Evolutionary conservation across 768 basidiomycete species (phyloP), one percentile per base, ranked within the genome.

Genomic region (Tricholoma flavovirens): DNA sequence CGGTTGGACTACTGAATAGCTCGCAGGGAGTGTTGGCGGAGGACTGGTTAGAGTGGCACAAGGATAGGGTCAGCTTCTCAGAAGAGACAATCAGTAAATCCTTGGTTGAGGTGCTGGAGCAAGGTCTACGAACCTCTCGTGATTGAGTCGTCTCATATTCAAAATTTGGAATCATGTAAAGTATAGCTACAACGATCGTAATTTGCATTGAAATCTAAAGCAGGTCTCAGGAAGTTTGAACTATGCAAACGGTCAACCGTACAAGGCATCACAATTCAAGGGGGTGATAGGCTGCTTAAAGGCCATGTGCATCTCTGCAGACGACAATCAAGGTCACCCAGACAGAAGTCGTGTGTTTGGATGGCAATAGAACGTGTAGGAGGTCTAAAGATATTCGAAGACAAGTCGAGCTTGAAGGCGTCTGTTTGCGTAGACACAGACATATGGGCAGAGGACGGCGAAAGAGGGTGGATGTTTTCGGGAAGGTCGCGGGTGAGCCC

Each of bases 41-140:
- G 55, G 51, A 42, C n/a, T 64, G 61, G 64, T 51, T 65, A 17
- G 56, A 65, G n/a, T 65, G 64, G 64, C 50, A 53, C 22, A 62
- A 59, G 36, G 61, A 48, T 8, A 61, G 61, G 12, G 59, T 65
- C 17, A 60, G 60, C 24, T 65, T 65, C 40, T 53, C 56, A 22
- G 62, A 63, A 52, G 62, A 61, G 32, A 60, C 60, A 12, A 38
- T 60, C 17, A 60, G 56, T 33, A 45, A 48, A 55, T 21, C 15
- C 3, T 51, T 65, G 53, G 57, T 65, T 1, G 22, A 49, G 5
- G 60, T 36, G 6, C 52, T 62, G 36, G 57, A 26, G 26, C 52
- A 59, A 11, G 64, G 61, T n/a, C 29, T 64, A 29, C 51, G 24
- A 7, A 48, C 14, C 24, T 26, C 24, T 29, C 24, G n/a, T 48